These are phyloP conservation scores for Canna indica DNA, from an alignment of 176 grass and related monocot genomes.

Conservation along the genomic window DNA sequence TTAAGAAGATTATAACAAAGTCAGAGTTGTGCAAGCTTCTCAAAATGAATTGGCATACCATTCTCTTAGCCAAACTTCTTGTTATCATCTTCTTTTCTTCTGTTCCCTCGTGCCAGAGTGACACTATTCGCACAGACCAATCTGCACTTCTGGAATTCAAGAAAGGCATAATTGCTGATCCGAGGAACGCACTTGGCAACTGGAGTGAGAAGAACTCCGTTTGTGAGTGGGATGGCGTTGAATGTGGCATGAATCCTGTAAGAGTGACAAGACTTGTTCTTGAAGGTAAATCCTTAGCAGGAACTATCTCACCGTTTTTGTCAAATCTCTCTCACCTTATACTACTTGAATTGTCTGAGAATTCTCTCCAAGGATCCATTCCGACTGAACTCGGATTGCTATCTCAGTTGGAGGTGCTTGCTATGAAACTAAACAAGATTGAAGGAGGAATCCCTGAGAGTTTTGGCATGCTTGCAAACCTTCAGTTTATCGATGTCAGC, in stretches of 20 bases:
- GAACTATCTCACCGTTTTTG: constrained; percentile 18
- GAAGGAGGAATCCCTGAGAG: constrained; percentile 17
- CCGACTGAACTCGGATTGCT: constrained; percentile 12
- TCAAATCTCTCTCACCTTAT: constrained; percentile 18
- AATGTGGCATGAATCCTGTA: not conserved
- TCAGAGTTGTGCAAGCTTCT: not conserved
- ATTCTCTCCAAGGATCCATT: constrained; percentile 13
- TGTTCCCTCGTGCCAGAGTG: not conserved
- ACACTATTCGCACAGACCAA: constrained; percentile 4
- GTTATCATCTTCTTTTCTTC: not conserved
- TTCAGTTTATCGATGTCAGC: constrained; percentile 10
- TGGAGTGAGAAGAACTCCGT: constrained; percentile 1
- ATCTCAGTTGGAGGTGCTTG: constrained; percentile 1
- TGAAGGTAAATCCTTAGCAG: constrained; percentile 9
- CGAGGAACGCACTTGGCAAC: constrained; percentile 4
- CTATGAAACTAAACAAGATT: not conserved
- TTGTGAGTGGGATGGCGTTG: constrained; percentile 8
- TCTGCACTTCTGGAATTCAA: constrained; percentile 16
- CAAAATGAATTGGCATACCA: not conserved
- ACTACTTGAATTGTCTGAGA: constrained; percentile 19
- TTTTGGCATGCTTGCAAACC: constrained; percentile 13
- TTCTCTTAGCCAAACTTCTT: not conserved
- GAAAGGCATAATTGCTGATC: constrained; percentile 16
- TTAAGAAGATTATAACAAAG: not conserved
- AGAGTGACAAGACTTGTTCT: constrained; percentile 12